Percentiles rank a stretch among this genome's conserved stretches.
Conservation (phyloP, 768 basidiomycete genomes). For the Leccinum variicolor region DNA sequence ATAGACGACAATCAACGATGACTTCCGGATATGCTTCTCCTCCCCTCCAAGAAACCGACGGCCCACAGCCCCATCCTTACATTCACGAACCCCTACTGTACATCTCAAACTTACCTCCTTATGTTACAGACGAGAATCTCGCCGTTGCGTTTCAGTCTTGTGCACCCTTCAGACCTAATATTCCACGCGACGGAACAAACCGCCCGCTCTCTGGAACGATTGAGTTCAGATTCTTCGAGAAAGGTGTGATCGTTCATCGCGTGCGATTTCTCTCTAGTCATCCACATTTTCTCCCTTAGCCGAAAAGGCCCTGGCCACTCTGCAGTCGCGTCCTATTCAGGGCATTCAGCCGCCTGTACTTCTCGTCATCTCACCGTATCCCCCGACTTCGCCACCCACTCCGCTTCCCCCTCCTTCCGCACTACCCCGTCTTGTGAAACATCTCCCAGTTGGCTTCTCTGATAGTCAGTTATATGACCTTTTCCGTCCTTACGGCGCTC, state of each 20-base stretch:
- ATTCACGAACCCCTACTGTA: conserved; percentile 80
- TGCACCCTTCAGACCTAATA: conserved; percentile 79
- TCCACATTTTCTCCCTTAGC: conserved; percentile 41
- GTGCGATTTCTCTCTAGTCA: conserved; percentile 4
- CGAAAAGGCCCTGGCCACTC: conserved; percentile 83
- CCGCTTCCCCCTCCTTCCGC: conserved; percentile 75
- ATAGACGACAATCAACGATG: conserved; percentile 34
- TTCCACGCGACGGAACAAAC: conserved; percentile 55
- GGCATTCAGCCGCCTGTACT: conserved; percentile 54
- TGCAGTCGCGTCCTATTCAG: conserved; percentile 73
- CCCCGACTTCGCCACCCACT: conserved; percentile 73
- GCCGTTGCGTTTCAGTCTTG: conserved; percentile 71
- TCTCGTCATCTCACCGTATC: conserved; percentile 78
- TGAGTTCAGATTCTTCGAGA: conserved; percentile 79
- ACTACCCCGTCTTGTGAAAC: conserved; percentile 77
- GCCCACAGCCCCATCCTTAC: conserved; percentile 65
- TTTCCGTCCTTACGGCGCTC: conserved; percentile 79
- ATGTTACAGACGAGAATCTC: conserved; percentile 72
- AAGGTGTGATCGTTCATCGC: conserved; percentile 49
- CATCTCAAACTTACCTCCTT: conserved; percentile 73
- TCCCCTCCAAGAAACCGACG: conserved; percentile 29
- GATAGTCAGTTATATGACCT: conserved; percentile 80
- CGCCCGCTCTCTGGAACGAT: conserved; percentile 66
- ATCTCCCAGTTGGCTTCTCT: conserved; percentile 65
- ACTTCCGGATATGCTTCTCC: conserved; percentile 35